Evolutionary conservation across 306 rosid genomes (phyloP).

Genomic region (Cicer bijugum): DNA sequence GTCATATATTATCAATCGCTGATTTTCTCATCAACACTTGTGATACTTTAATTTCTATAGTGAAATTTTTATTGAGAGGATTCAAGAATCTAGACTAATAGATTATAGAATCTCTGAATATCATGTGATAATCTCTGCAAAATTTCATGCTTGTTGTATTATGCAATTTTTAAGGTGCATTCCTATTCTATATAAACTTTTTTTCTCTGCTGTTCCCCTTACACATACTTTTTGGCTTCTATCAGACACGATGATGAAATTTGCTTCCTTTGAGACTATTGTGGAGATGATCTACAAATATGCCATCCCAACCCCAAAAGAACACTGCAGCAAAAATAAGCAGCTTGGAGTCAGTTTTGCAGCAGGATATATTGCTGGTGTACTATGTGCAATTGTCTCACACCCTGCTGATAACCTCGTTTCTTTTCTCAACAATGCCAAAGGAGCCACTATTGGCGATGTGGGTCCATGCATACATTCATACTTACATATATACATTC

Average conservation of each 20-base stretch:
- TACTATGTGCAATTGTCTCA: slow-evolving; percentile 70
- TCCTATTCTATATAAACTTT: neutral
- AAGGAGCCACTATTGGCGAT: slow-evolving; percentile 77
- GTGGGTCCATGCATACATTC: slow-evolving; percentile 50
- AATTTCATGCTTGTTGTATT: neutral
- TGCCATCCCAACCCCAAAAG: slow-evolving; percentile 68
- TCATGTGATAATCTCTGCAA: neutral
- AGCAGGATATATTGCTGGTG: slow-evolving; percentile 72
- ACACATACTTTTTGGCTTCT: neutral
- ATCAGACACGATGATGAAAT: slow-evolving; percentile 84
- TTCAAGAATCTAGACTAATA: neutral
- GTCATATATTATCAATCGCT: too few relatives aligned
- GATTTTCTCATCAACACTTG: too few relatives aligned
- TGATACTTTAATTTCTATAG: too few relatives aligned
- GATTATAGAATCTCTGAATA: neutral
- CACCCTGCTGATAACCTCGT: slow-evolving; percentile 90
- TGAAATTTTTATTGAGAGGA: too few relatives aligned
- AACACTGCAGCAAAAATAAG: slow-evolving; percentile 57
- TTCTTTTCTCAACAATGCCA: slow-evolving; percentile 82
- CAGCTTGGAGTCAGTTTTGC: slow-evolving; percentile 85
- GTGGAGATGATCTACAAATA: slow-evolving; percentile 71
- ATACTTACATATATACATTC: too few relatives aligned
- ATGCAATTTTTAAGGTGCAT: slow-evolving; percentile 19
- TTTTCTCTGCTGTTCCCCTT: neutral
- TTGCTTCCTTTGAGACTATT: slow-evolving; percentile 72